Conservation (phyloP, 352 stramenopile species). For the Phytophthora pisi region DNA sequence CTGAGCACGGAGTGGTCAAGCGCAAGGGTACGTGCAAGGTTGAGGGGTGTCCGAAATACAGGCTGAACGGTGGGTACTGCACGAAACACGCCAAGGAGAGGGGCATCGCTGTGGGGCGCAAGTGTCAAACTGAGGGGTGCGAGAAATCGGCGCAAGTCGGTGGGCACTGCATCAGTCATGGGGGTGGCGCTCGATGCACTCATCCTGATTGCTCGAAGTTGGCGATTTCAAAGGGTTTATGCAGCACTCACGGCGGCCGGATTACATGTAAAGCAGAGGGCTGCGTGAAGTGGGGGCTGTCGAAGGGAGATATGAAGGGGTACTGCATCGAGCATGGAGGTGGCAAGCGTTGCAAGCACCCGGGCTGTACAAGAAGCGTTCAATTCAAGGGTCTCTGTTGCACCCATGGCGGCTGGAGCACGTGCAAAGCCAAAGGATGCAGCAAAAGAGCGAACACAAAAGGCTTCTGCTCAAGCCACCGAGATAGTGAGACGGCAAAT, state of each 20-base stretch:
- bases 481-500: conserved; percentile 1
- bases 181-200: conserved; percentile 32
- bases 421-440: conserved; percentile 22
- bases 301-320: conserved; percentile 23
- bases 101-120: conserved; percentile 23
- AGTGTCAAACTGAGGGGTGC: conserved; percentile 31
- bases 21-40: conserved; percentile 28
- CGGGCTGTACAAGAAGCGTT: conserved; percentile 28
- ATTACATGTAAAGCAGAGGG: conserved; percentile 30
- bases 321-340: conserved; percentile 38
- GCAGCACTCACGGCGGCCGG: conserved; percentile 25
- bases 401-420: conserved; percentile 21
- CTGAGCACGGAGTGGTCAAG: conserved; percentile 24
- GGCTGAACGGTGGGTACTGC: conserved; percentile 25
- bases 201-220: conserved; percentile 23
- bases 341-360: conserved; percentile 28
- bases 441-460: conserved; percentile 24
- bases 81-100: conserved; percentile 29
- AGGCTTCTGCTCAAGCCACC: conserved; percentile 25
- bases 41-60: conserved; percentile 28
- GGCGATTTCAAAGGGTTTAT: conserved; percentile 29
- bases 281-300: conserved; percentile 30
- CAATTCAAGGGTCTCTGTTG: conserved; percentile 35
- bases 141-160: conserved; percentile 26
- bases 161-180: conserved; percentile 24